phyloP scores from a whole-genome alignment of 2,329 filamentous ascomycete genomes.

The Cladorrhinum sp. region DNA sequence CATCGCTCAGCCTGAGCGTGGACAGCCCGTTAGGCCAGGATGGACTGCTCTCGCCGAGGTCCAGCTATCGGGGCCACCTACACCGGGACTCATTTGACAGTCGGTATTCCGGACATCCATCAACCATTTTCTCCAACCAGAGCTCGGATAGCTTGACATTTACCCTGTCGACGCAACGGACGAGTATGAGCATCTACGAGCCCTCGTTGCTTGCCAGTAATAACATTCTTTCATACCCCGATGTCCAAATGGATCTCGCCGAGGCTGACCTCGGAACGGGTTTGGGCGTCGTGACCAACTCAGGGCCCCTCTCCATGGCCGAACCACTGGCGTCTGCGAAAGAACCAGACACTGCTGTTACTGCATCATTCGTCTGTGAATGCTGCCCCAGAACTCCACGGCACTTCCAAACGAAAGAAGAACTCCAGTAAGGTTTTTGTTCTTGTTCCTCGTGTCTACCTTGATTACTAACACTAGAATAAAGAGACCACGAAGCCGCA shows the following conservation, averaged over 20 bases:
- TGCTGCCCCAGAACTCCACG: slow-evolving; percentile 24
- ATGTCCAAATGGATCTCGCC: slow-evolving; percentile 12
- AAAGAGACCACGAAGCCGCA: slow-evolving; percentile 24
- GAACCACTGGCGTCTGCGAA: background rate
- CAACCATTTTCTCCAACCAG: slow-evolving; percentile 23
- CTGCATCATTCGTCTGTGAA: slow-evolving; percentile 19
- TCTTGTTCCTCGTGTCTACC: background rate
- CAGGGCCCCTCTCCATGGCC: background rate
- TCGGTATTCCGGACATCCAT: slow-evolving; percentile 17
- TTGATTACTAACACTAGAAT: background rate
- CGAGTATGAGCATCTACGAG: slow-evolving; percentile 27
- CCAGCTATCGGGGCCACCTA: background rate
- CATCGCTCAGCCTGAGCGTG: slow-evolving; percentile 5
- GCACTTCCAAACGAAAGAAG: slow-evolving; percentile 20
- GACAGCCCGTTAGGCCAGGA: background rate
- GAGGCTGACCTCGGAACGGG: slow-evolving; percentile 9
- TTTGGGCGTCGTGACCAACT: background rate
- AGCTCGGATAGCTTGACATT: slow-evolving; percentile 24
- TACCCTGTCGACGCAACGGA: slow-evolving; percentile 24
- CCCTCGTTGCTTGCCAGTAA: slow-evolving; percentile 12
- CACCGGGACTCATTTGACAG: slow-evolving; percentile 22
- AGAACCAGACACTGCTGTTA: background rate
- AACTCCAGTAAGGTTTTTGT: slow-evolving; percentile 17
- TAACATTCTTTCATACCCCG: slow-evolving; percentile 9
- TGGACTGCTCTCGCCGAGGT: slow-evolving; percentile 1